Evolutionary conservation across 2,329 filamentous ascomycete species (phyloP), one percentile per base, ranked within the genome.

Genomic region (Phyllosticta capitalensis): DNA sequence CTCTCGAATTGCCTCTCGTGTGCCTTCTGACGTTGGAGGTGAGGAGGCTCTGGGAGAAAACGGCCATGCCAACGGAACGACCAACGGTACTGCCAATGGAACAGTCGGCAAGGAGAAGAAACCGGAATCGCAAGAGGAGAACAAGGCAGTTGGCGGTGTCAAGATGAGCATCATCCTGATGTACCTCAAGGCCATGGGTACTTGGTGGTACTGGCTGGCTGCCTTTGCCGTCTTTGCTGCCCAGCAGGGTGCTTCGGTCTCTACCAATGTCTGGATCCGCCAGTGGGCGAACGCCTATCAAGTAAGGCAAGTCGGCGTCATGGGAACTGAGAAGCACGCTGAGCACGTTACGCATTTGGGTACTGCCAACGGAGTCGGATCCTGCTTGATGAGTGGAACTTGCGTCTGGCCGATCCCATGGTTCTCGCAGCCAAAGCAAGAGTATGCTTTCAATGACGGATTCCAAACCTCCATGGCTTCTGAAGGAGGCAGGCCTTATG

Each of bases 211-310:
- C 76, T 99, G 94, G 94, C 72, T 87, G 54, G 76, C 89, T 38
- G 88, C 92, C 20, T 75, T 85, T 14, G 65, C 85, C 4, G 86
- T 92, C 45, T 97, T 99, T 68, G 80, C 81, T 26, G 76, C 87
- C 52, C 92, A 96, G 70, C 94, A 99, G 71, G 72, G 96, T 33
- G 88, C 88, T 3, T 88, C 88, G 22, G 87, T 97, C 2, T 90
- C 88, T 0, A 95, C 91, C 38, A 96, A 94, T 67, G 75, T 96
- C 55, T 99, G 94, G 94, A 95, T 99, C 67, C 84, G 90, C 66
- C 80, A 92, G 71, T 99, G 94, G 94, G 88, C 92, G 17, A 95
- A 96, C 70, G 87, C 94, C 62, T 97, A 97, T 70, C 68, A 81
- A 80, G 60, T 75, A 68, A 61, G 79, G 79, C 55, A 73, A 72